Base-by-base conservation (phyloP, 208 protist genomes). In the Strigomonas oncopelti region DNA sequence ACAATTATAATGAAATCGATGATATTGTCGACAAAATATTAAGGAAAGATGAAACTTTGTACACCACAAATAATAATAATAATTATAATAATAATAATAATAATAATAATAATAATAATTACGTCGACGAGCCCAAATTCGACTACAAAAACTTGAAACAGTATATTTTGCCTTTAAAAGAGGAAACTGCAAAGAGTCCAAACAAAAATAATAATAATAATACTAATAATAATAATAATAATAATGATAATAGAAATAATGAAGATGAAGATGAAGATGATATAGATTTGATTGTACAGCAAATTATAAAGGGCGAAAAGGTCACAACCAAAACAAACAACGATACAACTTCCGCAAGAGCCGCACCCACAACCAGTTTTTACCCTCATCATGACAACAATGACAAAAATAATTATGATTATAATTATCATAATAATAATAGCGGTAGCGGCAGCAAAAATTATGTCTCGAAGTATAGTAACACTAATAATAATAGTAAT, bases 41-140 rank as follows among this genome's bases (percentile, higher is more conserved):
- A 4, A n/a, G n/a, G n/a, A n/a, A n/a, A n/a, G n/a, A n/a, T n/a
- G n/a, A n/a, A n/a, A n/a, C n/a, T n/a, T n/a, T n/a, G n/a, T n/a
- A n/a, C n/a, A n/a, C n/a, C n/a, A n/a, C n/a, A n/a, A 61, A 61
- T 36, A 61, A 20, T 45, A 28, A 36, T 36, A 61, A 36, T n/a
- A 61, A 28, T 36, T 8, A 56, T n/a, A 61, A n/a, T 61, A 24
- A 42, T 9, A 61, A 61, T 31, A 42, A 61, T 61, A 61, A 20
- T 57, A 57, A 20, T 57, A 57, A 20, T 57, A 57, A 57, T 57
- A 57, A 57, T 57, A 57, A 57, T 57, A 57, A 57, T 57, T 22
- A n/a, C n/a, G n/a, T n/a, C n/a, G n/a, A n/a, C n/a, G n/a, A n/a
- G n/a, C n/a, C n/a, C n/a, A n/a, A n/a, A n/a, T n/a, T n/a, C n/a